phyloP scores from a whole-genome alignment of 2,329 filamentous ascomycete species.

The Myotisia sp. region DNA sequence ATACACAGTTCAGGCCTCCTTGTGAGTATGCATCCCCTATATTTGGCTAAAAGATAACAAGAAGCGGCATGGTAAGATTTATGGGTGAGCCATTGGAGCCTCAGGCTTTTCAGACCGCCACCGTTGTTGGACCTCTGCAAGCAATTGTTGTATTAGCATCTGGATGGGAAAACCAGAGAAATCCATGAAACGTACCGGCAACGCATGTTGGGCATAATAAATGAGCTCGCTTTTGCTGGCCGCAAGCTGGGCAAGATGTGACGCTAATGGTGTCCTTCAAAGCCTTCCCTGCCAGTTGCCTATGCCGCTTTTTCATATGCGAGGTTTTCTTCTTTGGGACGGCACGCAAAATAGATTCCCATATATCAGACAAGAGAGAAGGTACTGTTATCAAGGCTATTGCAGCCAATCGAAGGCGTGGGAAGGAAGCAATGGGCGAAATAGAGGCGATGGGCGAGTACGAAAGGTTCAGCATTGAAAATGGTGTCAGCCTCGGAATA shows the following conservation, averaged over 20 bases:
- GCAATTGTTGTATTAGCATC: background rate
- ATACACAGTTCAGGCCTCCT: too few species aligned
- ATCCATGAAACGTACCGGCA: constrained; percentile 40
- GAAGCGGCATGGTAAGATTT: too few species aligned
- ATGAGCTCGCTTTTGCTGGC: constrained; percentile 75
- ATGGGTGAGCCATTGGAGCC: too few species aligned
- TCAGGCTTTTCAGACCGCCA: background rate
- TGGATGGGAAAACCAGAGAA: background rate
- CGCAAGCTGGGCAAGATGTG: constrained; percentile 81
- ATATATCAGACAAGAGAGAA: constrained; percentile 63
- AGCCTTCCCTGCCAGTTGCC: constrained; percentile 91
- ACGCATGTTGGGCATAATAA: constrained; percentile 78
- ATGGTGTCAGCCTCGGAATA: too few species aligned
- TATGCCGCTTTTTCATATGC: constrained; percentile 82
- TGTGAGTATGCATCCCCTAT: too few species aligned
- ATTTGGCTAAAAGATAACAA: too few species aligned
- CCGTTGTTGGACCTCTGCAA: background rate
- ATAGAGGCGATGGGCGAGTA: constrained; percentile 27
- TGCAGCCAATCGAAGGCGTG: too few species aligned
- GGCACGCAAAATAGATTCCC: constrained; percentile 81
- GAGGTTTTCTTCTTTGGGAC: constrained; percentile 99
- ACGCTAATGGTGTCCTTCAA: constrained; percentile 78
- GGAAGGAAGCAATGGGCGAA: constrained; percentile 42
- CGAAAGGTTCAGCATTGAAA: too few species aligned
- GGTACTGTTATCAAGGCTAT: too few species aligned